phyloP scores from a whole-genome alignment of 257 asterid genomes.

The Solanum neorickii region DNA sequence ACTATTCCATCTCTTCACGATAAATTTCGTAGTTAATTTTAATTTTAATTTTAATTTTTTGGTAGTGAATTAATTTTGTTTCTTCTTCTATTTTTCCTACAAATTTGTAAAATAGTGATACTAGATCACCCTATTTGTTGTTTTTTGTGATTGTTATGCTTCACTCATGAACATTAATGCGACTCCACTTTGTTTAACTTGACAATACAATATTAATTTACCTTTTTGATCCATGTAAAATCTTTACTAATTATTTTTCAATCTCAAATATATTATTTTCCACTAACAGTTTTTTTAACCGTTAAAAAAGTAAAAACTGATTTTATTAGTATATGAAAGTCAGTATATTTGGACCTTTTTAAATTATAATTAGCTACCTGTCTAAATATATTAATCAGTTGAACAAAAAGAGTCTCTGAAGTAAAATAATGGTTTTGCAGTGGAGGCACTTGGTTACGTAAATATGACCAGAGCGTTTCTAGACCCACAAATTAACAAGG shows the following conservation, averaged over 20 bases:
- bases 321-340: neutral
- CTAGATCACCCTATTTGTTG: neutral
- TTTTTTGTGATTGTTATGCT: neutral
- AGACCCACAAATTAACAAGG: conserved; percentile 22
- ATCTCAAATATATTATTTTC: neutral
- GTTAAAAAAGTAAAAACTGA: neutral
- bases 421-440: conserved; percentile 3
- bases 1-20: neutral
- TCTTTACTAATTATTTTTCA: neutral
- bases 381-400: neutral
- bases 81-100: neutral
- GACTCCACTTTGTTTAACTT: neutral
- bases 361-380: neutral
- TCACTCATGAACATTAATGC: neutral
- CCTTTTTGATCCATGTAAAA: neutral
- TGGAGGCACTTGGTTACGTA: conserved; percentile 27
- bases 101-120: neutral
- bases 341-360: neutral
- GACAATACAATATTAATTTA: too few relatives aligned
- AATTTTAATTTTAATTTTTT: neutral
- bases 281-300: neutral
- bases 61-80: neutral
- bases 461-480: conserved; percentile 25
- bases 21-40: neutral
- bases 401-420: neutral